A percentile compares a stretch with the other conserved stretches of the same genome.
Evolutionary conservation across 768 basidiomycete genomes (phyloP).

Genomic region (Phlebiopsis gigantea): DNA sequence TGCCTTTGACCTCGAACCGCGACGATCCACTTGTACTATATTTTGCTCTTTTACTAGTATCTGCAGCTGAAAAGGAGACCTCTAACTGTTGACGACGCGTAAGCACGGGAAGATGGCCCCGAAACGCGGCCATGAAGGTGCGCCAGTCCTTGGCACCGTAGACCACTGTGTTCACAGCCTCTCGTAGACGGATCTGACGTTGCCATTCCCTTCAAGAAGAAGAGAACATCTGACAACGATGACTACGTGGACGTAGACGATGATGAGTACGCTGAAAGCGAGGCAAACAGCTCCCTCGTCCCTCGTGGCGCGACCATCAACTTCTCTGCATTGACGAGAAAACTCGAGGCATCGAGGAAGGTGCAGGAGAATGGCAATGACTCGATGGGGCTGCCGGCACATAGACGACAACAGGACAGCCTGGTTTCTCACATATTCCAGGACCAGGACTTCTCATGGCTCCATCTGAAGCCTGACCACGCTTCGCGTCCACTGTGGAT

Average conservation of each 20-base stretch:
- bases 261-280: slow-evolving; percentile 42
- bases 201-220: slow-evolving; percentile 34
- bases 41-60: neutral
- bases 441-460: slow-evolving; percentile 81
- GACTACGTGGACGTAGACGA: slow-evolving; percentile 55
- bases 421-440: slow-evolving; percentile 80
- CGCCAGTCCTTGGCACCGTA: neutral
- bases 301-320: slow-evolving; percentile 81
- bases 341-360: slow-evolving; percentile 57
- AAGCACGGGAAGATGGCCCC: slow-evolving; percentile 13
- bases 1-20: neutral
- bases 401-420: slow-evolving; percentile 68
- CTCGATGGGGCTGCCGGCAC: slow-evolving; percentile 51
- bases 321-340: slow-evolving; percentile 77
- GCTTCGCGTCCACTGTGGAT: slow-evolving; percentile 94
- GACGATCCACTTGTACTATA: neutral
- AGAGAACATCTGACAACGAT: slow-evolving; percentile 43
- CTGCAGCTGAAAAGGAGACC: neutral
- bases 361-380: slow-evolving; percentile 38
- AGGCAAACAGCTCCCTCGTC: slow-evolving; percentile 38
- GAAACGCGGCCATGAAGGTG: slow-evolving; percentile 28
- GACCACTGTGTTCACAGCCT: neutral
- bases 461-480: slow-evolving; percentile 89
- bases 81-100: neutral
- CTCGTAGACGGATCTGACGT: slow-evolving; percentile 13